A percentile compares a stretch with the other conserved stretches of the same genome.
phyloP scores from a whole-genome alignment of 108 stramenopile species.

The Fistulifera pelliculosa region DNA sequence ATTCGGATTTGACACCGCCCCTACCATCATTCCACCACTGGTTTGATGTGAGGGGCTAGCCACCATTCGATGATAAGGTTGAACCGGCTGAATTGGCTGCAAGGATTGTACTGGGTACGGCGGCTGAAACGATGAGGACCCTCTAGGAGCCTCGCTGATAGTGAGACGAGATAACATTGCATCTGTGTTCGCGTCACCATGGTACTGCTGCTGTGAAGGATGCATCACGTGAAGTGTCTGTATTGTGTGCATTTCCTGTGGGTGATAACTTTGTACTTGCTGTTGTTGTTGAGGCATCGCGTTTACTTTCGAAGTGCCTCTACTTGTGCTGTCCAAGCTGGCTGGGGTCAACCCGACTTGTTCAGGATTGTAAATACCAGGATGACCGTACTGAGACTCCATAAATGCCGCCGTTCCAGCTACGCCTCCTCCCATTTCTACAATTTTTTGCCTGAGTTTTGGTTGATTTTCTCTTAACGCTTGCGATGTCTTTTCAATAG shows the following conservation, averaged over 20 bases:
- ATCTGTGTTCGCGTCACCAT: constrained; percentile 3
- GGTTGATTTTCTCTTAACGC: constrained; percentile 80
- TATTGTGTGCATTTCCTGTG: not conserved
- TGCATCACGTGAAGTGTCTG: not conserved
- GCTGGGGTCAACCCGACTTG: not conserved
- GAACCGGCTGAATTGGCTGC: too few species aligned
- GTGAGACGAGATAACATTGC: not conserved
- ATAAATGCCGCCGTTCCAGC: constrained; percentile 14
- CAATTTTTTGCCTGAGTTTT: constrained; percentile 55
- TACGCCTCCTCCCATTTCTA: constrained; percentile 30
- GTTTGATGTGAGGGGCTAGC: too few species aligned
- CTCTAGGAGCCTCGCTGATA: too few species aligned
- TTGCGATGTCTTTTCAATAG: constrained; percentile 69
- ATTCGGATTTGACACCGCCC: too few species aligned
- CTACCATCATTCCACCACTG: too few species aligned
- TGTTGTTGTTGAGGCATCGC: constrained; percentile 10
- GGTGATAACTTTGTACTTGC: constrained; percentile 1
- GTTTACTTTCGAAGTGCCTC: not conserved
- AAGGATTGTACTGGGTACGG: too few species aligned
- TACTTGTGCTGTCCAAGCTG: not conserved
- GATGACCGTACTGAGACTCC: constrained; percentile 10
- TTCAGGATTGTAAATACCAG: not conserved
- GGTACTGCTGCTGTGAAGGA: not conserved
- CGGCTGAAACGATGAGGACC: too few species aligned
- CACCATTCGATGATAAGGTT: too few species aligned